Percentiles rank a stretch among this genome's conserved stretches.
phyloP scores from a whole-genome alignment of 2,329 filamentous ascomycete genomes.

The Penicillium nordicum region DNA sequence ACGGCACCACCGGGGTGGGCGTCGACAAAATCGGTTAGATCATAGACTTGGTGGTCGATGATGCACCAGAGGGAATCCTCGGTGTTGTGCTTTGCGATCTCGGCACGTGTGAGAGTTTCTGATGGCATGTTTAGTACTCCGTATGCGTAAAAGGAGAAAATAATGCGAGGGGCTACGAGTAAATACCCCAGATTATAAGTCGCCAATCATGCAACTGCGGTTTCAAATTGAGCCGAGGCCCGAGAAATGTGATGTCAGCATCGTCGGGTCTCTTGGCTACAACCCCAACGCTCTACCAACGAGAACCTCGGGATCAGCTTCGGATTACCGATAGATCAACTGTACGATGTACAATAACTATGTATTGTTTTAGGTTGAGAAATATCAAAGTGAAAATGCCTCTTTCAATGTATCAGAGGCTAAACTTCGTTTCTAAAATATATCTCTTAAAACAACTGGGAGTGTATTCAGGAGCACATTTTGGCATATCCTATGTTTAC shows the following conservation, averaged over 20 bases:
- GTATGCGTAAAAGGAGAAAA: not conserved
- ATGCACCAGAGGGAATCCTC: conserved; percentile 78
- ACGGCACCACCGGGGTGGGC: conserved; percentile 79
- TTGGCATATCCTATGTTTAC: not conserved
- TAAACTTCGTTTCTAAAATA: not conserved
- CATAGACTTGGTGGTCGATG: conserved; percentile 83
- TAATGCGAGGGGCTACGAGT: not conserved
- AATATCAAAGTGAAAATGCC: not conserved
- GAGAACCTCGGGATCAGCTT: not conserved
- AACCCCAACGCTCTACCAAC: not conserved
- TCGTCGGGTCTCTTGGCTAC: not conserved
- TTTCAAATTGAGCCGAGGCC: conserved; percentile 21
- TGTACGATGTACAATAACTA: not conserved
- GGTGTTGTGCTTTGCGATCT: conserved; percentile 72
- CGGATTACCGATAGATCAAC: not conserved
- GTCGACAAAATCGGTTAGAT: conserved; percentile 79
- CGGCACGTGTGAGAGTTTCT: conserved; percentile 45
- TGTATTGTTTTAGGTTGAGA: too few relatives aligned
- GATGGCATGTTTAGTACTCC: conserved; percentile 14
- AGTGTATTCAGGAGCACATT: not conserved
- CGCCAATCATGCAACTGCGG: conserved; percentile 13
- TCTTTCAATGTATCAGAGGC: not conserved
- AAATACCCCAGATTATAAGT: conserved; percentile 13
- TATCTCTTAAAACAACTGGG: not conserved
- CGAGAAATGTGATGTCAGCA: conserved; percentile 9